These are phyloP conservation scores for Sedum album DNA, from an alignment of 164 flowering plant species.

Conservation along the genomic window DNA sequence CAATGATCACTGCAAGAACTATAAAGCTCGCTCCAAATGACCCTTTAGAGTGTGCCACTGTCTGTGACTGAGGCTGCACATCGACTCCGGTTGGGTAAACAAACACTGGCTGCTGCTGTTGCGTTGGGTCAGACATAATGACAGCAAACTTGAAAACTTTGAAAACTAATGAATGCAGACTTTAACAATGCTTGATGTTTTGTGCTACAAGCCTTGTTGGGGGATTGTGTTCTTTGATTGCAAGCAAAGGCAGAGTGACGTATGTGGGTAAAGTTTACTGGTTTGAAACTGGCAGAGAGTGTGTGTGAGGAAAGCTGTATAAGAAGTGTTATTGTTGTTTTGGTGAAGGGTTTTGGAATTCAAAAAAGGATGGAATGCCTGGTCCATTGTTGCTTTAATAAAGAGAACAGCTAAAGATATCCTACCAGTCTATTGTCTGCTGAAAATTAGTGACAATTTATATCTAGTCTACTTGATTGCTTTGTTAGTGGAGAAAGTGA, in stretches of 20 bases:
- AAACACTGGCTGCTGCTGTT: neutral
- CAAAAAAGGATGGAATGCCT: constrained; percentile 3
- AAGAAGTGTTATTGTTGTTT: neutral
- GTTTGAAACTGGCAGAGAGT: neutral
- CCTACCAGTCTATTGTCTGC: neutral
- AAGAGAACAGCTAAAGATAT: constrained; percentile 5
- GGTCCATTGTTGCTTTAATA: constrained; percentile 7
- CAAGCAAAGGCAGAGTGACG: neutral
- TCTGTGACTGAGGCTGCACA: neutral
- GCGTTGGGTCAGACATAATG: neutral
- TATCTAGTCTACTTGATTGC: neutral
- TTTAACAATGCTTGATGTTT: neutral
- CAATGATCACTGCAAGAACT: constrained; percentile 3
- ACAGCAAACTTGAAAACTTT: neutral
- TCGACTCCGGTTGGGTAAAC: neutral
- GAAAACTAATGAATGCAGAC: neutral
- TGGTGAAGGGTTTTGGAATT: constrained; percentile 1
- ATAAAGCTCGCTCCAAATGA: constrained; percentile 6
- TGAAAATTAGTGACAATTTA: neutral
- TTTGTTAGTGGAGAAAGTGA: constrained; percentile 8
- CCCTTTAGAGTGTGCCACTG: neutral
- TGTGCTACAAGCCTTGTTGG: neutral
- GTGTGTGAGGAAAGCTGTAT: neutral
- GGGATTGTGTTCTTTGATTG: neutral
- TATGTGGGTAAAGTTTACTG: neutral